phyloP scores from a whole-genome alignment of 164 flowering plant genomes.

The Berberis thunbergii region DNA sequence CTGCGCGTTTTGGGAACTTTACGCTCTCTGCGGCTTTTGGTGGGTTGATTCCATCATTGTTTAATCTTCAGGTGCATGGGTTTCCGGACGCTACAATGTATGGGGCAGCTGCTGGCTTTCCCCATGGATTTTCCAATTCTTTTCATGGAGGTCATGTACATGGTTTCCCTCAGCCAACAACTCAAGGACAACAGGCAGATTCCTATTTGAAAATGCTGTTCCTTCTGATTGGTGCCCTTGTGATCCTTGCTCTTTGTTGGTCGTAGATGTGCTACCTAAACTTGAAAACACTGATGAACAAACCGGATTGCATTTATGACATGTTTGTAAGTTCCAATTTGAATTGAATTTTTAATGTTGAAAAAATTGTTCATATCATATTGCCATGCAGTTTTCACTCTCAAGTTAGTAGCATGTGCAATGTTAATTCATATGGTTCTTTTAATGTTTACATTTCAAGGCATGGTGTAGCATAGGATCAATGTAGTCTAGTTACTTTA shows the following conservation, averaged over 20 bases:
- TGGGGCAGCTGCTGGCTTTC: conserved; percentile 48
- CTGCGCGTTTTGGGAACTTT: conserved; percentile 51
- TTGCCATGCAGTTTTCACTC: too few relatives aligned
- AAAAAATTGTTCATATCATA: too few relatives aligned
- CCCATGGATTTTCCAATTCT: conserved; percentile 37
- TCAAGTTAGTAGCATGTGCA: too few relatives aligned
- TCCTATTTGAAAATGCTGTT: conserved; percentile 35
- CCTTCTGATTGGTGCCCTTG: conserved; percentile 36
- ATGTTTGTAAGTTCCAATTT: too few relatives aligned
- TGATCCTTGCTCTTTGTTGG: conserved; percentile 43
- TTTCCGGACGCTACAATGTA: conserved; percentile 47
- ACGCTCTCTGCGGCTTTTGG: conserved; percentile 58
- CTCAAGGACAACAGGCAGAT: conserved; percentile 47
- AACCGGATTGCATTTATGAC: too few relatives aligned
- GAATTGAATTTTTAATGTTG: too few relatives aligned
- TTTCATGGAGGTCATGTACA: conserved; percentile 53
- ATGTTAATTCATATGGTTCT: too few relatives aligned
- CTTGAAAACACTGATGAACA: too few relatives aligned
- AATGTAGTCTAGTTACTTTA: too few relatives aligned
- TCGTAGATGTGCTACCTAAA: conserved; percentile 17
- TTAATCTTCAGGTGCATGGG: conserved; percentile 61
- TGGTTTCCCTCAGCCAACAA: conserved; percentile 27
- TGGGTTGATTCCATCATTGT: conserved; percentile 51
- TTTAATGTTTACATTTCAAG: too few relatives aligned
- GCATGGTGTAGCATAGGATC: too few relatives aligned